phyloP scores from a whole-genome alignment of 2,329 filamentous ascomycete species.

The Hortaea sp. region DNA sequence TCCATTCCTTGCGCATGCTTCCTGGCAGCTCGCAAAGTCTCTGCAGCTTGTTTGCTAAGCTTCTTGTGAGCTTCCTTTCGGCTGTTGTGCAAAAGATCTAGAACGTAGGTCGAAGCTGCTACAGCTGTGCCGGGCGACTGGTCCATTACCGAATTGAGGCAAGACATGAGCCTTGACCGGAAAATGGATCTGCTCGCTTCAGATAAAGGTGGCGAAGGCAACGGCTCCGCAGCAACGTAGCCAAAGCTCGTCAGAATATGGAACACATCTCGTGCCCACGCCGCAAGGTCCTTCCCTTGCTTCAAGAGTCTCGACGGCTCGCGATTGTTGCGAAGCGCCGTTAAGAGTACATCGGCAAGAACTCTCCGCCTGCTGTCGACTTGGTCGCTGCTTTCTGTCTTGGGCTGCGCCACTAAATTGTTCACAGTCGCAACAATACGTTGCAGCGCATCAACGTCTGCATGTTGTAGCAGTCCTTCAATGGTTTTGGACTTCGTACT shows the following conservation, averaged over 20 bases:
- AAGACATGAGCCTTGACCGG: conserved; percentile 45
- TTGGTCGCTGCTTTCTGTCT: conserved; percentile 32
- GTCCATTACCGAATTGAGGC: conserved; percentile 40
- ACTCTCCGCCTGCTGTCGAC: conserved; percentile 42
- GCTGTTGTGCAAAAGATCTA: not conserved
- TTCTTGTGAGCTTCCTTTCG: conserved; percentile 3
- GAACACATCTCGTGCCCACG: conserved; percentile 17
- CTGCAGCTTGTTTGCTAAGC: conserved; percentile 7
- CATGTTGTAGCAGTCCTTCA: conserved; percentile 58
- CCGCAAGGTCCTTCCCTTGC: conserved; percentile 14
- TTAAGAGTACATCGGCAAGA: conserved; percentile 44
- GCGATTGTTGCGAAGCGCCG: conserved; percentile 33
- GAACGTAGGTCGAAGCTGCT: conserved; percentile 3
- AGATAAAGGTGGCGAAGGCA: conserved; percentile 22
- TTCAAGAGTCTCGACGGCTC: conserved; percentile 18
- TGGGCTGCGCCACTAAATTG: conserved; percentile 36
- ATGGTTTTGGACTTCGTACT: conserved; percentile 78
- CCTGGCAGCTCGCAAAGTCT: conserved; percentile 15
- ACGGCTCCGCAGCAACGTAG: conserved; percentile 17
- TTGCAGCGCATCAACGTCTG: conserved; percentile 40
- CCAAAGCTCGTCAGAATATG: conserved; percentile 25
- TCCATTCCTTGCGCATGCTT: conserved; percentile 9
- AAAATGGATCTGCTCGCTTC: conserved; percentile 39
- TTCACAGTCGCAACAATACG: conserved; percentile 46
- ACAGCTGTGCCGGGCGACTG: conserved; percentile 16